Evolutionary conservation across 495 filamentous ascomycete species (phyloP).

Genomic region (Cercophora scortea): DNA sequence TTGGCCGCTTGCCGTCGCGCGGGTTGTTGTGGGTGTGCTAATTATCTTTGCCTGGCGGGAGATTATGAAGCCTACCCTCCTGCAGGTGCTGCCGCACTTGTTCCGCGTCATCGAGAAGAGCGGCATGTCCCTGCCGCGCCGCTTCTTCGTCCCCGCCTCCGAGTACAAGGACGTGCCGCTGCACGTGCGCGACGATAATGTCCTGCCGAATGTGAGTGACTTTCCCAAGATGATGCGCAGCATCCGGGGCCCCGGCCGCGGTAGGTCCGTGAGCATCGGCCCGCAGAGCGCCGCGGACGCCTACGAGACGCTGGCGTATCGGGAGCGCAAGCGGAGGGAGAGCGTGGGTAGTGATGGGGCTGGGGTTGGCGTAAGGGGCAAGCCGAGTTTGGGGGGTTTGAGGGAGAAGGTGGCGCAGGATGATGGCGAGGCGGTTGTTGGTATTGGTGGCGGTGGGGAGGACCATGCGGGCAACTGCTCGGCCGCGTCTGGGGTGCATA

Average conservation of each 20-base stretch:
- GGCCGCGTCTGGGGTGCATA: conserved; percentile 20
- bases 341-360: conserved; percentile 41
- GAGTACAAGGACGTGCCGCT: conserved; percentile 81
- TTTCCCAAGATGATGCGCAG: conserved; percentile 69
- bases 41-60: conserved; percentile 86
- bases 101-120: conserved; percentile 78
- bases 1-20: conserved; percentile 47
- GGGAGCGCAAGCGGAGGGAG: conserved; percentile 72
- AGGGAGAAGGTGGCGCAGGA: conserved; percentile 12
- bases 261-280: conserved; percentile 80
- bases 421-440: background rate
- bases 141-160: conserved; percentile 84
- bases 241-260: conserved; percentile 67
- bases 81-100: conserved; percentile 70
- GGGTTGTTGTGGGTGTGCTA: conserved; percentile 71
- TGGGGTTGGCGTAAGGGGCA: conserved; percentile 12
- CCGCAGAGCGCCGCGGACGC: conserved; percentile 94
- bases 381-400: conserved; percentile 15
- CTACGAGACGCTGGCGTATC: conserved; percentile 90
- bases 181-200: conserved; percentile 71
- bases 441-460: background rate
- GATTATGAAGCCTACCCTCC: conserved; percentile 71
- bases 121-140: conserved; percentile 70
- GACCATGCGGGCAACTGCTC: conserved; percentile 17
- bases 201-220: conserved; percentile 77